phyloP scores from a whole-genome alignment of 306 rosid genomes.

The Quillaja saponaria region DNA sequence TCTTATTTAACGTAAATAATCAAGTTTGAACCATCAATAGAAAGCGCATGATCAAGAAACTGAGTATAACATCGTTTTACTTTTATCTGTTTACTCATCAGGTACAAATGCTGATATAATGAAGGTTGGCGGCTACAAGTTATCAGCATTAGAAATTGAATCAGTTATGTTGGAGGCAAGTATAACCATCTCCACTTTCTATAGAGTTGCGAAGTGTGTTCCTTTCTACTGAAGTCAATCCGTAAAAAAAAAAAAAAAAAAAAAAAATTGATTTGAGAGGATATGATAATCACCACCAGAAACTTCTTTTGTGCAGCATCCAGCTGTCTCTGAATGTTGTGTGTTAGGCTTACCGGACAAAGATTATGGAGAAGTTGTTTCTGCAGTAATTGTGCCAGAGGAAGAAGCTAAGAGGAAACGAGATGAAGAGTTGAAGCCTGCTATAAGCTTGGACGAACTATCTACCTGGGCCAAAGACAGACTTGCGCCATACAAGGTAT shows the following conservation, averaged over 20 bases:
- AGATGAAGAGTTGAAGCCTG: conserved; percentile 55
- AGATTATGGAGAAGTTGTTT: conserved; percentile 79
- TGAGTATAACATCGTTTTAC: not conserved
- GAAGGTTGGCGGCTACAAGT: conserved; percentile 93
- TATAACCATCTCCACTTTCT: conserved; percentile 22
- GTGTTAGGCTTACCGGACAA: conserved; percentile 85
- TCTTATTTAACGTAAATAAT: not conserved
- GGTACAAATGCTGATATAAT: conserved; percentile 87
- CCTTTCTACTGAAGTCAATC: not conserved
- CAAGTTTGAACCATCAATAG: not conserved
- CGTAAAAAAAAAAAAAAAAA: not conserved
- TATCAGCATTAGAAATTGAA: conserved; percentile 91
- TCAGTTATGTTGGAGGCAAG: conserved; percentile 78
- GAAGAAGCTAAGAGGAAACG: conserved; percentile 41
- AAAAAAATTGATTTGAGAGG: not conserved
- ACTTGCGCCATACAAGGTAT: conserved; percentile 95
- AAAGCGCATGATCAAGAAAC: conserved; percentile 2
- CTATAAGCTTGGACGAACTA: conserved; percentile 64
- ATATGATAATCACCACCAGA: conserved; percentile 14
- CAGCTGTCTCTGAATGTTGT: conserved; percentile 77
- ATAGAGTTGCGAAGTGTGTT: not conserved
- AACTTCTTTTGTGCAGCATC: conserved; percentile 58
- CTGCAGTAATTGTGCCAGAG: conserved; percentile 69
- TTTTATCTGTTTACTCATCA: conserved; percentile 37
- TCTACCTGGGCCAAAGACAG: conserved; percentile 76